A percentile compares a stretch with the other conserved stretches of the same genome.
phyloP scores from a whole-genome alignment of 1,284 basidiomycete species.

The Agroathelia rolfsii region DNA sequence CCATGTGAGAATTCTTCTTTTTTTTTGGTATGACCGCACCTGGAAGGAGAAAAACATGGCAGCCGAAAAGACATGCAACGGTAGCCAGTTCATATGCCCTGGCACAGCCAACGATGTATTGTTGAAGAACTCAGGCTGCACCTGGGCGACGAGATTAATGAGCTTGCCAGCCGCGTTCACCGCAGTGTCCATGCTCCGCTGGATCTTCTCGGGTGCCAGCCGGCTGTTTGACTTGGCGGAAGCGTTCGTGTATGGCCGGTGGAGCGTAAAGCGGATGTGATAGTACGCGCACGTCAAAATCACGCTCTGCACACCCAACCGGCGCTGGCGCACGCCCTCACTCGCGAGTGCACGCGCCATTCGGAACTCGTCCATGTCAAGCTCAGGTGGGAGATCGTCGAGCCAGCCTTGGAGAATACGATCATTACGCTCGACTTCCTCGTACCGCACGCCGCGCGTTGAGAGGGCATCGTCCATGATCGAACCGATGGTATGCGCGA shows the following conservation, averaged over 20 bases:
- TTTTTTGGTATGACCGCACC: no score
- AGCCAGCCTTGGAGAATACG: constrained; percentile 59
- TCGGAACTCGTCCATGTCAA: constrained; percentile 65
- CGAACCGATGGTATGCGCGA: constrained; percentile 68
- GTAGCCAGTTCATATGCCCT: constrained; percentile 74
- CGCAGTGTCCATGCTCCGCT: constrained; percentile 55
- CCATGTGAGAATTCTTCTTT: no score
- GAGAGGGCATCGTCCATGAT: constrained; percentile 78
- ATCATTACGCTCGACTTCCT: constrained; percentile 63
- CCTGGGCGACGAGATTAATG: constrained; percentile 61
- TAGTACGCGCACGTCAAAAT: constrained; percentile 66
- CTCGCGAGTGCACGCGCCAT: constrained; percentile 61
- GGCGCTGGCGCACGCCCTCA: constrained; percentile 38
- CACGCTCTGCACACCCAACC: constrained; percentile 66
- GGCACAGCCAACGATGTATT: constrained; percentile 60
- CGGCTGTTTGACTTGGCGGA: constrained; percentile 11
- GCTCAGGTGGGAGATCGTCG: constrained; percentile 57
- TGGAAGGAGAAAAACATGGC: constrained; percentile 84
- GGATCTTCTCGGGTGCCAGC: constrained; percentile 34
- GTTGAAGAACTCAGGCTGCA: constrained; percentile 59
- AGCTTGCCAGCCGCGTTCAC: constrained; percentile 66
- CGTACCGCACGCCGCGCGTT: constrained; percentile 61
- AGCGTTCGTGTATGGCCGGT: constrained; percentile 61
- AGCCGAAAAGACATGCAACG: constrained; percentile 72
- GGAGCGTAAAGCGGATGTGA: constrained; percentile 74